Conservation (phyloP, 768 basidiomycete genomes). For the Coprinopsis strossmayeri region DNA sequence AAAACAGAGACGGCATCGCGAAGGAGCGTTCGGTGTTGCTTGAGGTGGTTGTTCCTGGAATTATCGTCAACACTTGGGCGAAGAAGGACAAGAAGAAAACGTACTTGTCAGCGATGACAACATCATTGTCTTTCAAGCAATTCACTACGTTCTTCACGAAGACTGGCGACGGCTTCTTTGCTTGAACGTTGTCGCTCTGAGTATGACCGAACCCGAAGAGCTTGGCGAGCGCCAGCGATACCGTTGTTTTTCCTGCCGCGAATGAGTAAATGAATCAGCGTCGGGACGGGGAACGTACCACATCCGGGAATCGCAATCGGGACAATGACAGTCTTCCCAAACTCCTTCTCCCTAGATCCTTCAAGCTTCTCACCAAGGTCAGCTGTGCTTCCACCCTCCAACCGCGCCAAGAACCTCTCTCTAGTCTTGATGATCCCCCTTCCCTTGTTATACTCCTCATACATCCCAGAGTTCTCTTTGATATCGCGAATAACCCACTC, state of each 20-base stretch:
- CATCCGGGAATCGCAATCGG: slow-evolving; percentile 91
- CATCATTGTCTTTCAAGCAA: slow-evolving; percentile 53
- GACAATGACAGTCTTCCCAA: slow-evolving; percentile 76
- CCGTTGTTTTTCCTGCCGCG: slow-evolving; percentile 73
- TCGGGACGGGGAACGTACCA: slow-evolving; percentile 50
- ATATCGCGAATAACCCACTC: slow-evolving; percentile 83
- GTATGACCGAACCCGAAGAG: slow-evolving; percentile 89
- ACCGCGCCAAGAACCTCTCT: slow-evolving; percentile 71
- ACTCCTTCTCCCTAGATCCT: slow-evolving; percentile 26
- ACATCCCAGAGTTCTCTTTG: slow-evolving; percentile 46
- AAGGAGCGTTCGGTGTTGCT: slow-evolving; percentile 70
- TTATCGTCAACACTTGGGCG: too few relatives aligned
- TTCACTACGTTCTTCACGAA: slow-evolving; percentile 70
- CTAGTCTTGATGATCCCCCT: slow-evolving; percentile 83
- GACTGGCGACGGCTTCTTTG: slow-evolving; percentile 61
- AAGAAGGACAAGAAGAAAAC: slow-evolving; percentile 17
- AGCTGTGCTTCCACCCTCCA: slow-evolving; percentile 41
- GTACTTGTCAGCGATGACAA: slow-evolving; percentile 93
- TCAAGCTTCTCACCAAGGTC: slow-evolving; percentile 24
- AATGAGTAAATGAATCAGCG: not conserved
- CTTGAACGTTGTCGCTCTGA: slow-evolving; percentile 84
- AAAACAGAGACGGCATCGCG: slow-evolving; percentile 39
- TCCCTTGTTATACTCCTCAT: slow-evolving; percentile 57
- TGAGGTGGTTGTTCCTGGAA: slow-evolving; percentile 79
- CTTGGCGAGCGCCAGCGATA: slow-evolving; percentile 70